Evolutionary conservation across 2,329 filamentous ascomycete species (phyloP).

Genomic region (Fusarium fracticaudum): DNA sequence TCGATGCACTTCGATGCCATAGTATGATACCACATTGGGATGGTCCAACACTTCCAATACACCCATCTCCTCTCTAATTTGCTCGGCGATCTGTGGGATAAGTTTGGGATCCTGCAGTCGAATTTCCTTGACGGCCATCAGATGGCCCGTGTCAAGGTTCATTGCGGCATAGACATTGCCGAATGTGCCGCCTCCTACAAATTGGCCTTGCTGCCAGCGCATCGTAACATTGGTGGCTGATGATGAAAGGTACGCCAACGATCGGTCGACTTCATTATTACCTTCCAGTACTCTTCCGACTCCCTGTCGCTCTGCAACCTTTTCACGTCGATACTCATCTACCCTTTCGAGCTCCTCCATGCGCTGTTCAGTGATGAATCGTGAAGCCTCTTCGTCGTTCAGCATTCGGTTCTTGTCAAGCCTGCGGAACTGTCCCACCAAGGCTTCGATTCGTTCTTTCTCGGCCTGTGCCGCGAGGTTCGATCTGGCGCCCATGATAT

Average conservation of each 20-base stretch:
- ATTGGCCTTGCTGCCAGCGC: conserved; percentile 99
- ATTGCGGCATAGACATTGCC: conserved; percentile 97
- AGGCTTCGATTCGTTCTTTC: conserved; percentile 84
- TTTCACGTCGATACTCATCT: conserved; percentile 80
- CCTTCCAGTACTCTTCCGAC: conserved; percentile 92
- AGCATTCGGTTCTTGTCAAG: conserved; percentile 78
- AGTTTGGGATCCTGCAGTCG: conserved; percentile 95
- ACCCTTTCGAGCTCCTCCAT: conserved; percentile 77
- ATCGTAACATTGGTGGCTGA: conserved; percentile 95
- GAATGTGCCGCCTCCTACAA: conserved; percentile 95
- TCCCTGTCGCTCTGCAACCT: conserved; percentile 85
- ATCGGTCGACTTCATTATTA: conserved; percentile 94
- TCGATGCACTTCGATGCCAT: conserved; percentile 96
- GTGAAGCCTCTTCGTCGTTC: conserved; percentile 87
- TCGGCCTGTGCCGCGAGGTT: conserved; percentile 94
- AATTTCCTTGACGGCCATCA: conserved; percentile 99
- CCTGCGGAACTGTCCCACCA: conserved; percentile 78
- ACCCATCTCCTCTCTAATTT: conserved; percentile 97
- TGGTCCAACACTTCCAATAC: conserved; percentile 96
- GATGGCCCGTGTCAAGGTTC: conserved; percentile 92
- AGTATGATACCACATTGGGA: conserved; percentile 97
- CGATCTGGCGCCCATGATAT: conserved; percentile 97
- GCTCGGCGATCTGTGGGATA: conserved; percentile 91
- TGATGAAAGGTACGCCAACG: conserved; percentile 90
- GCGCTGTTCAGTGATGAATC: conserved; percentile 79